Base-by-base conservation (phyloP, 2,329 filamentous ascomycete genomes). In the Endoconidiophora laricicola region DNA sequence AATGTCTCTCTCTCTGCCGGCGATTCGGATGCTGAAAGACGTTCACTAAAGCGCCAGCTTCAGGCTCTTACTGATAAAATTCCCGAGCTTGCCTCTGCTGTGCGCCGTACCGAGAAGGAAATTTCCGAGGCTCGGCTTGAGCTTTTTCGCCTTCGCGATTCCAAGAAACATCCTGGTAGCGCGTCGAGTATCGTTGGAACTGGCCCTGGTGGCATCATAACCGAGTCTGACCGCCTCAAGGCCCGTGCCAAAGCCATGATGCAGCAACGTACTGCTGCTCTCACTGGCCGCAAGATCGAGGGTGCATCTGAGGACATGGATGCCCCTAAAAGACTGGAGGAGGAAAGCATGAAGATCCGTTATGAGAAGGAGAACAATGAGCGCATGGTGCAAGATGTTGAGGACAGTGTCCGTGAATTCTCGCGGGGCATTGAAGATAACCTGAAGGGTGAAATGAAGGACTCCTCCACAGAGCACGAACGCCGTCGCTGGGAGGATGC, bases 171-270 rank as follows among this genome's bases (percentile, higher is more conserved):
- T 61, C 91, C 91, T 2, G 76, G 79, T 56, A 86, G 83, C 60
- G 81, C 86, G 7, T 72, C 83, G 18, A 74, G 80, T 26, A 86
- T 98, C 55, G 78, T 96, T 53, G 91, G 91, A 43, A 96, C 90
- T 54, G 91, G 91, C 7, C 90, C 88, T 52, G 90, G 90, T 41
- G 91, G 91, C 48, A 68, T 78, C 42, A 78, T 98, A 40, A 98
- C 91, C 0, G 91, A 98, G 65, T 83, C 86, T 3, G 91, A 98
- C 65, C 79, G 90, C 49, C 76, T 96, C 57, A 96, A 95, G 69
- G 91, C 91, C 36, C 79, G 88, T 57, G 90, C 91, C 29, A 94
- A 88, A 67, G 90, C 90, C 38, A 94, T 95, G 79, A 98, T 98
- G 91, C 90, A 96, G 67, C 88, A 94, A 60, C 83, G 91, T 53